phyloP scores from a whole-genome alignment of 106 monocot genomes.

The Apostasia shenzhenica region DNA sequence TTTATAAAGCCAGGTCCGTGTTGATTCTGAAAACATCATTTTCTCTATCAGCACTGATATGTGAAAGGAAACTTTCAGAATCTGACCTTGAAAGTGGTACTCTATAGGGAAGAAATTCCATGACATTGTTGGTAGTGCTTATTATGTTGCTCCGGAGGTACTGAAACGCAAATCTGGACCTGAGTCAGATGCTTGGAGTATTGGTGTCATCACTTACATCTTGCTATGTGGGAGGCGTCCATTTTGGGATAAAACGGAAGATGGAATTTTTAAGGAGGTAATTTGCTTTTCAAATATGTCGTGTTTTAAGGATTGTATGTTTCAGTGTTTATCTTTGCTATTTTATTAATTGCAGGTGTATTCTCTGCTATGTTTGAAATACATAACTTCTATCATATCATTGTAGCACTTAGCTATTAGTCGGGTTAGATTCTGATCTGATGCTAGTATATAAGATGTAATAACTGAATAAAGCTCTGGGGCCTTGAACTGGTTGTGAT shows the following conservation, averaged over 20 bases:
- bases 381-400: no score
- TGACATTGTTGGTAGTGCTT: conserved; percentile 95
- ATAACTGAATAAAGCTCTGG: no score
- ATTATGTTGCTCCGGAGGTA: conserved; percentile 95
- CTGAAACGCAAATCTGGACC: conserved; percentile 82
- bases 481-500: no score
- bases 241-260: conserved; percentile 96
- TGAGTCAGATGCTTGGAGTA: conserved; percentile 97
- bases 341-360: neutral
- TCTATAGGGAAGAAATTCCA: conserved; percentile 68
- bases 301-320: neutral
- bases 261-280: conserved; percentile 95
- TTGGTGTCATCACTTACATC: conserved; percentile 98
- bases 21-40: neutral
- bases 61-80: neutral
- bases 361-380: neutral
- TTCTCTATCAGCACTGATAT: neutral
- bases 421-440: no score
- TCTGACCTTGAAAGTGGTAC: conserved; percentile 4
- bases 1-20: conserved; percentile 76
- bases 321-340: neutral
- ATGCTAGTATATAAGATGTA: no score
- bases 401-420: no score
- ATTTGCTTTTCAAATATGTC: neutral
- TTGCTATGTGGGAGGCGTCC: conserved; percentile 88